Evolutionary conservation across 768 basidiomycete species (phyloP).

Genomic region (Ramaria rubella): DNA sequence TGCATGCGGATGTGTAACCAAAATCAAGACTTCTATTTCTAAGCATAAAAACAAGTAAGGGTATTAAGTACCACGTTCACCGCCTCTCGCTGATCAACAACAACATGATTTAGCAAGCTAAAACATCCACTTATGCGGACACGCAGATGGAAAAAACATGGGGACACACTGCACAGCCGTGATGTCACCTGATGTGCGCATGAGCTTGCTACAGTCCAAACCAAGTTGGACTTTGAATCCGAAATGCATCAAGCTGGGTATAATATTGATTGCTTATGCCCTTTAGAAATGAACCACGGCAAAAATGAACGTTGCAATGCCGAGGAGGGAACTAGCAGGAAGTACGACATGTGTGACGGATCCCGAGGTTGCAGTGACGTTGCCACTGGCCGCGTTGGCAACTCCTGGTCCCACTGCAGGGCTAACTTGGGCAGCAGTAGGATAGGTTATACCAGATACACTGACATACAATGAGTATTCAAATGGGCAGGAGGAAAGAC

Average conservation of each 20-base stretch:
- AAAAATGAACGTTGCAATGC: background rate
- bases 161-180: background rate
- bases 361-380: slow-evolving; percentile 13
- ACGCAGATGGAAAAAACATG: background rate
- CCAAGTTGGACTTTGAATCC: background rate
- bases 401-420: background rate
- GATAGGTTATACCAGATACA: no score
- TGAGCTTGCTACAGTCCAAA: background rate
- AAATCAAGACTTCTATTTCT: no score
- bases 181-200: background rate
- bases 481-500: background rate
- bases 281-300: background rate
- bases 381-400: slow-evolving; percentile 11
- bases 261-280: background rate
- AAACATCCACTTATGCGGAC: background rate
- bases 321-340: background rate
- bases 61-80: background rate
- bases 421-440: background rate
- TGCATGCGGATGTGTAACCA: no score
- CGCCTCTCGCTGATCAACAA: background rate
- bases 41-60: background rate
- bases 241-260: slow-evolving; percentile 1
- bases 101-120: background rate
- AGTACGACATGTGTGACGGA: slow-evolving; percentile 5
- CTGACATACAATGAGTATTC: background rate